Evolutionary conservation across 441 rosid species (phyloP).

Genomic region (Theobroma grandiflorum): DNA sequence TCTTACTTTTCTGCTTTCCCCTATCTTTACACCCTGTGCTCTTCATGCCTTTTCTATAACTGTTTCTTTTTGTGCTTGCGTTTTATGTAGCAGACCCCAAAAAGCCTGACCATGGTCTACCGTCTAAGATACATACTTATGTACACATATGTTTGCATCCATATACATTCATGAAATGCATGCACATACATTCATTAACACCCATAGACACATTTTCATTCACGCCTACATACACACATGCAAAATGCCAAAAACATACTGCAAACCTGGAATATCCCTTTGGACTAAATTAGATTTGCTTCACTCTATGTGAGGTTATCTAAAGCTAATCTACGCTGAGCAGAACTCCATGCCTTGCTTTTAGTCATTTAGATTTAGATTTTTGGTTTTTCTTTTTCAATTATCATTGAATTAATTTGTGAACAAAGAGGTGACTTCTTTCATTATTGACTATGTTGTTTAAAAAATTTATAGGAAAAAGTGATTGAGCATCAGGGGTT

Average conservation of each 20-base stretch:
- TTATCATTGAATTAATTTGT: neutral
- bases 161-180: neutral
- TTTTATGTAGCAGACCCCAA: neutral
- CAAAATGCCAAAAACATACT: neutral
- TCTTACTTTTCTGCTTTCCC: neutral
- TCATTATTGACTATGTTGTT: neutral
- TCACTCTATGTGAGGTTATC: neutral
- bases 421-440: neutral
- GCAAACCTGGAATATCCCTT: neutral
- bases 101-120: neutral
- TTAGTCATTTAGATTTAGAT: neutral
- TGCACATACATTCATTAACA: neutral
- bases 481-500: slow-evolving; percentile 55
- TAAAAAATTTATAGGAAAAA: slow-evolving; percentile 47
- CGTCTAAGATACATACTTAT: neutral
- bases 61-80: neutral
- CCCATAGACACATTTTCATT: neutral
- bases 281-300: neutral
- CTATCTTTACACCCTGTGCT: neutral
- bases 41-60: neutral
- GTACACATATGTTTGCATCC: neutral
- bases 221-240: neutral
- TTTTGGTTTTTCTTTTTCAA: neutral
- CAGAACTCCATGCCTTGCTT: neutral
- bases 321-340: neutral